These are phyloP conservation scores for Xylaria digitata DNA, from an alignment of 2,329 filamentous ascomycete genomes.

Conservation along the genomic window DNA sequence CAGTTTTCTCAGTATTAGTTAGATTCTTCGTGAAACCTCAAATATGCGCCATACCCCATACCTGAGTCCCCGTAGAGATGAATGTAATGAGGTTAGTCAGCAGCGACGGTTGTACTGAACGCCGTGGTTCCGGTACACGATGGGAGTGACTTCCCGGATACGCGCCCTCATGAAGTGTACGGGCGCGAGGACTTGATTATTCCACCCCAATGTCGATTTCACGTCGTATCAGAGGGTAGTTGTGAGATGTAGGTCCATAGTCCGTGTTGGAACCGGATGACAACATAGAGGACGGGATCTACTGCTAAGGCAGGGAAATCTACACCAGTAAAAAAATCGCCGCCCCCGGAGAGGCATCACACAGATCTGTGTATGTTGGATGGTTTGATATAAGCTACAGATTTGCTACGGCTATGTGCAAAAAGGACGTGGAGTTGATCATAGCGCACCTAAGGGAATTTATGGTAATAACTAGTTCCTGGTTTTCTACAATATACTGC, in stretches of 20 bases:
- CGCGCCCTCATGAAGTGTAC: neutral
- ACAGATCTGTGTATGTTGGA: neutral
- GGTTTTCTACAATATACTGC: neutral
- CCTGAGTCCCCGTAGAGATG: too few relatives aligned
- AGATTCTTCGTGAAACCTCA: too few relatives aligned
- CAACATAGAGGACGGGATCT: slow-evolving; percentile 15
- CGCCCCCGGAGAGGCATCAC: neutral
- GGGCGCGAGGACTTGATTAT: too few relatives aligned
- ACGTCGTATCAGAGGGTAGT: neutral
- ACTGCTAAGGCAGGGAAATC: neutral
- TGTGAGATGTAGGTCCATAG: neutral
- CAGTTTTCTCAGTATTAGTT: too few relatives aligned
- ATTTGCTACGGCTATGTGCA: neutral
- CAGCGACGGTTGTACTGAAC: slow-evolving; percentile 4
- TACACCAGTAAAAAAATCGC: neutral
- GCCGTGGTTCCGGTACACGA: neutral
- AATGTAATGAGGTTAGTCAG: slow-evolving; percentile 1
- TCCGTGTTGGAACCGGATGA: slow-evolving; percentile 25
- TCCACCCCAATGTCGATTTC: too few relatives aligned
- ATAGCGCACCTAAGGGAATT: too few relatives aligned
- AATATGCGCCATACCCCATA: too few relatives aligned
- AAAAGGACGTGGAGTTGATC: neutral
- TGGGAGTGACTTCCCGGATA: neutral
- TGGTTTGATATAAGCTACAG: slow-evolving; percentile 18
- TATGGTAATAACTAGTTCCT: too few relatives aligned